Base-by-base conservation (phyloP, 495 filamentous ascomycete genomes). In the Peziza echinospora region DNA sequence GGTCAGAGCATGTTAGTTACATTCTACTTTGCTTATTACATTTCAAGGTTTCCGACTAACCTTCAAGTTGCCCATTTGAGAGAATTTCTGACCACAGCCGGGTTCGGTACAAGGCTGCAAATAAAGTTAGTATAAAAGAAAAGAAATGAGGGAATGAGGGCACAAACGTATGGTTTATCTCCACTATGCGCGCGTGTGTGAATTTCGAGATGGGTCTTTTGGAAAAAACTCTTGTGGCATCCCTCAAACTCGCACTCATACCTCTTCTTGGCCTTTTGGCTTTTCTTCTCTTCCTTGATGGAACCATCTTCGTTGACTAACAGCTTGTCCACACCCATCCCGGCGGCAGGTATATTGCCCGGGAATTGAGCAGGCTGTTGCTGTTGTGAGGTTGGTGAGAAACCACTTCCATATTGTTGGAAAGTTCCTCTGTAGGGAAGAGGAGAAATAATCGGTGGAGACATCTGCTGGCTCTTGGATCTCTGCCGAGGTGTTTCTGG, bases 171-270 rank as follows among this genome's bases (percentile, higher is more conserved):
- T 49, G 87, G 87, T 51, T 84, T 84, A 42, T 84, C 75, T 17
- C 87, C 87, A 3, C 86, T 93, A 56, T 96, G 87, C 7, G 84
- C 78, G 56, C 87, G 72, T 40, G 71, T 79, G 56, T 96, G 87
- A 28, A 91, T 94, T 49, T 92, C 84, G 28, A 93, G 70, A 59
- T 94, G 85, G 2, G 86, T 94, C 62, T 87, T 93, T 59, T 96
- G 87, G 47, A 75, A 74, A 62, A 93, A 93, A 50, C 68, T 73
- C 65, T 89, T 93, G 48, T 70, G 65, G 55, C 87, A 96, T 11
- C 76, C 72, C 10, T 75, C 70, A 25, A 85, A 71, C 21, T 69
- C 73, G 63, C 87, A 96, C 22, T 71, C 63, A 57, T 89, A 89
- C 54, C 75, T 72, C 60, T 80, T 82, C 49, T 68, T 70, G 21